Base-by-base conservation (phyloP, 2,329 filamentous ascomycete species). In the Botrytis medusae region DNA sequence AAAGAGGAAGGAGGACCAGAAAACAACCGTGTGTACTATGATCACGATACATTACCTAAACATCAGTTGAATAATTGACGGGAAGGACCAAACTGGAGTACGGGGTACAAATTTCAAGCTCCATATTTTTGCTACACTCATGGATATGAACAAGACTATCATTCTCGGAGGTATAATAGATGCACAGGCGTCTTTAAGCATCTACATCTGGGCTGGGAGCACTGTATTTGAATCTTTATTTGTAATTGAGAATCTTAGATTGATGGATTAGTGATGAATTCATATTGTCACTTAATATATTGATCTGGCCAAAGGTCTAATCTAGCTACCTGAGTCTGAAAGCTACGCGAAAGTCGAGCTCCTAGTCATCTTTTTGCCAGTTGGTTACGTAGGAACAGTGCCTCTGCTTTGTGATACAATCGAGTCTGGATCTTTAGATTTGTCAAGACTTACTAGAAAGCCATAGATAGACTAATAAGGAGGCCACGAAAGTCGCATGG, bases 1-100 rank as follows among this genome's bases (percentile, higher is more conserved):
- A 62, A 69, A 54, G 40, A 61, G 16, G 67, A 14, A 57, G 74
- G 48, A 74, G 40, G 51, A 48, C 37, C 63, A 44, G n/a, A n/a
- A 64, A 57, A 22, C 48, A 71, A 72, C 72, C 63, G 74, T 78
- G 74, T 78, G 75, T 77, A 77, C 64, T 32, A 42, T 57, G 69
- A 76, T 74, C 64, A 76, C 67, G 34, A 51, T 42, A 73, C 46
- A 48, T 48, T 51, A 68, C 25, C 64, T 34, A 62, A 42, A 68
- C 48, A 68, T 29, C 65, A 68, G 34, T 68, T 57, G 65, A 68
- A 68, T 57, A 57, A 57, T 68, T 68, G 65, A 68, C 18, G n/a
- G 34, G 22, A 32, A 68, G 65, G 34, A 68, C 57, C 48, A 57
- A 68, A 25, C n/a, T 57, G 48, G 65, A 57, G 48, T 68, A 8